Conservation (phyloP, 2,329 filamentous ascomycete species). For the Sporothrix protearum region DNA sequence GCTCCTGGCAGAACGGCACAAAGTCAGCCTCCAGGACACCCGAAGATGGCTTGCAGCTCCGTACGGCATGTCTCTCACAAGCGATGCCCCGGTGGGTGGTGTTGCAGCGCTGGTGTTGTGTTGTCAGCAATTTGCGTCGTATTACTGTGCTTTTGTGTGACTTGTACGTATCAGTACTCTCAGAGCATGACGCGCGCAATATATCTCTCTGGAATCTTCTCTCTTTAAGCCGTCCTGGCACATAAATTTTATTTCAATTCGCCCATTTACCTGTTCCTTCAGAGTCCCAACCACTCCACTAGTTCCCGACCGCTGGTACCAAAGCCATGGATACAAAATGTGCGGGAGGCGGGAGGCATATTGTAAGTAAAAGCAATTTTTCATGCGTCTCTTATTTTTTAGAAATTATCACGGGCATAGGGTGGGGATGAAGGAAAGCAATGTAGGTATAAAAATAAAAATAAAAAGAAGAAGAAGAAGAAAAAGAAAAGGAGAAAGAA, state of each 20-base stretch:
- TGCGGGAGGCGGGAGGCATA: neutral
- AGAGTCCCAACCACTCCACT: neutral
- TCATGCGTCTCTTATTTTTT: neutral
- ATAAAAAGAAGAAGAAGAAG: neutral
- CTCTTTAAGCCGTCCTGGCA: neutral
- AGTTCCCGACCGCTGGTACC: neutral
- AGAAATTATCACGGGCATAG: neutral
- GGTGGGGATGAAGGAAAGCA: neutral
- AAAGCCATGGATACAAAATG: neutral
- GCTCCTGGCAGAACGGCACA: neutral
- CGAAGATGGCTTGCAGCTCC: neutral
- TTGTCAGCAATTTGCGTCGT: neutral
- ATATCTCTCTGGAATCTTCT: neutral
- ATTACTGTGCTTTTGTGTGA: neutral
- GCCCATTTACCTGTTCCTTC: neutral
- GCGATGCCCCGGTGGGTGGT: neutral
- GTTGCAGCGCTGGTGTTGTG: neutral
- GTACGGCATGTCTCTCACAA: neutral
- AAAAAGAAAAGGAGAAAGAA: neutral
- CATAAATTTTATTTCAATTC: neutral
- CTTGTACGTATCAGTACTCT: neutral
- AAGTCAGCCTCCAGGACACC: neutral
- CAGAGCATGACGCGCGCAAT: neutral
- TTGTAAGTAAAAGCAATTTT: neutral
- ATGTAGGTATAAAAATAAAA: neutral